Conservation (phyloP, 1,139 yeast genomes). For the Wickerhamomyces sp. region DNA sequence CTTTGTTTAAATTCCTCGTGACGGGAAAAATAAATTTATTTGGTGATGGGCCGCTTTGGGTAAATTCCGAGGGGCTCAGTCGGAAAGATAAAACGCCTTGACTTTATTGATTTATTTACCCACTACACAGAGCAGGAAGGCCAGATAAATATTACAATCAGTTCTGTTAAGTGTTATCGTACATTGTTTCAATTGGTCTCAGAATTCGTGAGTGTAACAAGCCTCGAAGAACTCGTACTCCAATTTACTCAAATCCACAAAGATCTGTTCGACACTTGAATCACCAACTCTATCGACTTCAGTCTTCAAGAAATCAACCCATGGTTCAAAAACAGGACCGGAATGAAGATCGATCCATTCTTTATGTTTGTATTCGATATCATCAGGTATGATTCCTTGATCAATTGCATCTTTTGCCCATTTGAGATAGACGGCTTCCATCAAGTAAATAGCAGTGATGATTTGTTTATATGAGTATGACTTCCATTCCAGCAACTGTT, state of each 20-base stretch:
- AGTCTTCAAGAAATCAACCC: constrained; percentile 40
- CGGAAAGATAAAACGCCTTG: no score
- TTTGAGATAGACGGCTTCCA: constrained; percentile 47
- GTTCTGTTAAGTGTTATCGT: no score
- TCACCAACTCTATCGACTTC: constrained; percentile 39
- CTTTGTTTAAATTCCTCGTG: no score
- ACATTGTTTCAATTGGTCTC: no score
- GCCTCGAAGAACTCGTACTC: constrained; percentile 44
- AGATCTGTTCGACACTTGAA: constrained; percentile 30
- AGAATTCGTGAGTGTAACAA: constrained; percentile 31
- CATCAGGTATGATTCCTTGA: constrained; percentile 23
- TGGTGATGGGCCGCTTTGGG: no score
- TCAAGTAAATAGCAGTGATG: constrained; percentile 40
- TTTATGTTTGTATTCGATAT: constrained; percentile 39
- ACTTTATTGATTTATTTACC: no score
- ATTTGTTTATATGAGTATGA: constrained; percentile 35
- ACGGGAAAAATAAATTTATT: no score
- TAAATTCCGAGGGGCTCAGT: no score
- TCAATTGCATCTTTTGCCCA: constrained; percentile 38
- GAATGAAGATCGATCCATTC: constrained; percentile 50
- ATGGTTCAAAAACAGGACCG: constrained; percentile 39
- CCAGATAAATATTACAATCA: no score
- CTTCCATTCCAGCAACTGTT: constrained; percentile 27
- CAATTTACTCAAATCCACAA: constrained; percentile 31
- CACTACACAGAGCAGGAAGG: no score